Base-by-base conservation (phyloP, 495 filamentous ascomycete genomes). In the Penicillium riverlandense region DNA sequence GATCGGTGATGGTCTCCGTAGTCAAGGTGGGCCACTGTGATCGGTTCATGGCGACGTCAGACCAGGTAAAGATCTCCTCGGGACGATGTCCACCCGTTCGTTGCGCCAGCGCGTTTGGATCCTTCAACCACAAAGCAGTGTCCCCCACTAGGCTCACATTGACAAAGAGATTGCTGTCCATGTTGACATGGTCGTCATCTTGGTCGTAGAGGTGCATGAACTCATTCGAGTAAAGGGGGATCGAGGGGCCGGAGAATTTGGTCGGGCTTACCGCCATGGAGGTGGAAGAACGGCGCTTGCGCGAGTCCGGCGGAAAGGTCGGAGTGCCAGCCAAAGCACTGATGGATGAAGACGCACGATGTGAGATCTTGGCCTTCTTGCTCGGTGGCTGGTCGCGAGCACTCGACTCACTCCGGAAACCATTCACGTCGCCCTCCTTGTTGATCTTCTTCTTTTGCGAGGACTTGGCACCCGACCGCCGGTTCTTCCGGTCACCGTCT, bases 341-440 rank as follows among this genome's bases (percentile, higher is more conserved):
- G 45, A 85, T 65, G 0, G 90, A 95, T 34, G 78, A 76, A 7
- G 78, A 86, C 5, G 81, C 56, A 34, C 81, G 82, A 65, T 95
- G 90, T 40, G 70, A 77, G 10, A 72, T 85, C 58, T 95, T 95
- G 0, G 83, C 52, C 52, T 84, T 87, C 59, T 95, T 96, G 6
- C 72, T 50, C 11, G 77, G 75, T 7, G 71, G 77, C 38, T 74
- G 75, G 50, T 85, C 84, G 30, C 78, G 69, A 4, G 50, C 43
- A 36, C 47, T 49, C 59, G 77, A 69, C 59, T 83, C 63, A 54
- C 71, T 61, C 54, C 79, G 55, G 40, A 60, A 56, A 34, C 59
- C 64, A 45, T 70, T 65, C 29, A 63, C 44, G 34, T 77, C 70
- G 16, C 55, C 52, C 35, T 70, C 67, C 72, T 80, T 69, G 22